Percentiles rank a stretch among this genome's conserved stretches.
Evolutionary conservation across 345 rosid genomes (phyloP).

Genomic region (Linum tenue): DNA sequence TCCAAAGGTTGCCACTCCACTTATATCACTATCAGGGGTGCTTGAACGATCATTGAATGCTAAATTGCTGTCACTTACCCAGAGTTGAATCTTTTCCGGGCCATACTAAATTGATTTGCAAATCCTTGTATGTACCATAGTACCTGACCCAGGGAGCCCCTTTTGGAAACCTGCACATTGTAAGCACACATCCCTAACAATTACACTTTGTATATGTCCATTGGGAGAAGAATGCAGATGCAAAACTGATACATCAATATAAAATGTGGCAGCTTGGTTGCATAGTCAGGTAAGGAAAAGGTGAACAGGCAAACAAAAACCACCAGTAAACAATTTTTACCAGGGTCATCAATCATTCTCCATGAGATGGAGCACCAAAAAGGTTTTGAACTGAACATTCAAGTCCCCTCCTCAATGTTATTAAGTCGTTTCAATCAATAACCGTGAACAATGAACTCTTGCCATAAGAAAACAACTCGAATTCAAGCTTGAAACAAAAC

Average conservation of each 20-base stretch:
- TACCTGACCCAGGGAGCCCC: constrained; percentile 83
- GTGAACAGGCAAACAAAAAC: not conserved
- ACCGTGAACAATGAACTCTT: too few species aligned
- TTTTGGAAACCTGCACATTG: constrained; percentile 56
- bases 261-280: not conserved
- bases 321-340: not conserved
- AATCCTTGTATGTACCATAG: constrained; percentile 55
- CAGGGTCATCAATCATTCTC: not conserved
- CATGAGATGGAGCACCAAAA: too few species aligned
- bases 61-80: constrained; percentile 18
- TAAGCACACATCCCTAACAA: not conserved
- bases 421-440: too few species aligned
- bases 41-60: not conserved
- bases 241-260: not conserved
- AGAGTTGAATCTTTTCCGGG: constrained; percentile 70
- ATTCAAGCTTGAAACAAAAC: too few species aligned
- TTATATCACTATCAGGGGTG: too few species aligned
- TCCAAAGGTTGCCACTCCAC: not conserved
- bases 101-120: constrained; percentile 53
- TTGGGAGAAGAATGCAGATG: not conserved
- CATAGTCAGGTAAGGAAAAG: not conserved
- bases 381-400: too few species aligned
- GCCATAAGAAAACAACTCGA: too few species aligned
- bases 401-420: too few species aligned
- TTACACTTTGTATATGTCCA: not conserved